These are phyloP conservation scores for Boletus edulis DNA, from an alignment of 768 basidiomycete genomes.

Conservation along the genomic window DNA sequence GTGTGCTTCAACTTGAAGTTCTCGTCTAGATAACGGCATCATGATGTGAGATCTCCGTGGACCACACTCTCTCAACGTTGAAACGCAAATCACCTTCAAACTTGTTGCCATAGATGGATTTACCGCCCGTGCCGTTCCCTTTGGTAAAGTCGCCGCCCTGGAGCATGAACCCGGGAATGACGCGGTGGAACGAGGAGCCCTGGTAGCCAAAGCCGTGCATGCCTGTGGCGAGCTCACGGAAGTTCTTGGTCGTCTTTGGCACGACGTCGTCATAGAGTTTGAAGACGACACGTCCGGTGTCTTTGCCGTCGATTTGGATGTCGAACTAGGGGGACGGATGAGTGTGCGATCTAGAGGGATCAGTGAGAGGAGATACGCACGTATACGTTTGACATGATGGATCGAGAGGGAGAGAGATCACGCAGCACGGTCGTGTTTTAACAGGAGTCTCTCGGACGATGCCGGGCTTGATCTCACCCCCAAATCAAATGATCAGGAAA, in stretches of 20 bases:
- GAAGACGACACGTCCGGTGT: slow-evolving; percentile 68
- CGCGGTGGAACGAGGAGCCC: slow-evolving; percentile 70
- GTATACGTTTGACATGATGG: slow-evolving; percentile 25
- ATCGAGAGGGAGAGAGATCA: background rate
- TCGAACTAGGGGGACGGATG: slow-evolving; percentile 53
- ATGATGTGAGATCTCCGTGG: slow-evolving; percentile 3
- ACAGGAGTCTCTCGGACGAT: background rate
- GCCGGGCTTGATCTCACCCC: background rate
- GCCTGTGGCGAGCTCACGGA: slow-evolving; percentile 86
- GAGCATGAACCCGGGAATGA: slow-evolving; percentile 85
- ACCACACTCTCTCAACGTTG: background rate
- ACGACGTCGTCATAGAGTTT: slow-evolving; percentile 80
- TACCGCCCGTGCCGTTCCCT: slow-evolving; percentile 72
- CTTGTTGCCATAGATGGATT: slow-evolving; percentile 72
- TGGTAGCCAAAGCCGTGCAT: slow-evolving; percentile 77
- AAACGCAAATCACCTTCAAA: slow-evolving; percentile 46
- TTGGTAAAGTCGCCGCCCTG: slow-evolving; percentile 88
- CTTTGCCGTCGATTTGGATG: slow-evolving; percentile 44
- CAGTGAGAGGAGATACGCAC: background rate
- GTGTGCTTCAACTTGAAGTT: slow-evolving; percentile 79
- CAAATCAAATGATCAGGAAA: background rate
- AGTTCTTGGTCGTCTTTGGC: slow-evolving; percentile 76
- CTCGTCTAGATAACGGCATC: slow-evolving; percentile 54
- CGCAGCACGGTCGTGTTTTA: background rate
- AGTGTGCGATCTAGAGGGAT: slow-evolving; percentile 2